Percentiles rank a stretch among this genome's conserved stretches.
Conservation (phyloP, 331 rosid genomes). For the Rhamnella rubrinervis region DNA sequence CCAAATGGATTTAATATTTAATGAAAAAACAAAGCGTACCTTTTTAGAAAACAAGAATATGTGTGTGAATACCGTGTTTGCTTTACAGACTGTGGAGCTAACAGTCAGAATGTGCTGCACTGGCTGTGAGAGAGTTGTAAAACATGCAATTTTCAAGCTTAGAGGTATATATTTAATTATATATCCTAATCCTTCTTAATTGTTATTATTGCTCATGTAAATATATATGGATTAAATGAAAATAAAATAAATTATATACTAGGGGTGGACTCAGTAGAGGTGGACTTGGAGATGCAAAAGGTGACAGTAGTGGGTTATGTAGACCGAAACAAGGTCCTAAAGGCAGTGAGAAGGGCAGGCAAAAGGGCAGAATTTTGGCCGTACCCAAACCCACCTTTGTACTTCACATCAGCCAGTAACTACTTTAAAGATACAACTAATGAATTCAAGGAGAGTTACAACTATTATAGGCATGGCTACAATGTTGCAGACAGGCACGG, state of each 20-base stretch:
- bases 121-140: constrained; percentile 94
- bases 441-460: constrained; percentile 83
- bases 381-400: constrained; percentile 69
- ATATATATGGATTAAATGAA: not conserved
- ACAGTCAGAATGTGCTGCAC: constrained; percentile 97
- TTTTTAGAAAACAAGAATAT: constrained; percentile 7
- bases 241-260: not conserved
- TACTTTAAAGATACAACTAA: constrained; percentile 70
- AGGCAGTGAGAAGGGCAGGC: constrained; percentile 82
- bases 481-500: constrained; percentile 80
- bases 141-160: constrained; percentile 77
- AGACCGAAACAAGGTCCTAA: constrained; percentile 80
- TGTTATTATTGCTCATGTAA: not conserved
- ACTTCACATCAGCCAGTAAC: constrained; percentile 63
- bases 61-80: constrained; percentile 22
- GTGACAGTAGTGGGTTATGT: constrained; percentile 74
- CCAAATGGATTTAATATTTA: not conserved
- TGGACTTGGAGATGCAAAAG: constrained; percentile 63
- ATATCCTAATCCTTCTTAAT: not conserved
- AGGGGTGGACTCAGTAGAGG: constrained; percentile 89
- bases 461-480: constrained; percentile 89
- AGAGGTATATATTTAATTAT: constrained; percentile 45
- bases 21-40: not conserved
- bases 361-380: constrained; percentile 96
- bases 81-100: constrained; percentile 89